Percentiles rank a stretch among this genome's conserved stretches.
Conservation (phyloP, 192 early-diverging fungal species). For the Entophlyctis luteolus region DNA sequence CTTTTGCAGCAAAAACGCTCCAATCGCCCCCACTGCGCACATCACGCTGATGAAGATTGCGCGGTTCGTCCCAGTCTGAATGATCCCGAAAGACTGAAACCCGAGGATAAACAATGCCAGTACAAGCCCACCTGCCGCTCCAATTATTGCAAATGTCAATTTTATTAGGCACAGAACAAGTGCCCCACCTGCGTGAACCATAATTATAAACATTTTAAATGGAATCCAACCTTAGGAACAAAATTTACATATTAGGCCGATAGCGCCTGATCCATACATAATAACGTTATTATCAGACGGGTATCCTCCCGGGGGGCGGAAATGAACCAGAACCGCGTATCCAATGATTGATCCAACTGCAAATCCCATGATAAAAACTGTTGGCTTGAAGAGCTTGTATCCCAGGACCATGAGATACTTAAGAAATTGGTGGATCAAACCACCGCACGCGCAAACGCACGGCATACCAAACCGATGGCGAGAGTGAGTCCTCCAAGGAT, state of each 20-base stretch:
- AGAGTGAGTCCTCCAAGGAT: conserved; percentile 11
- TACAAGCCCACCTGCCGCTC: conserved; percentile 21
- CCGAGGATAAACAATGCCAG: conserved; percentile 23
- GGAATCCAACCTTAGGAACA: no score
- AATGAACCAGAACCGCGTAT: conserved; percentile 12
- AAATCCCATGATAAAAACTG: conserved; percentile 7
- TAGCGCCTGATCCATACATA: conserved; percentile 7
- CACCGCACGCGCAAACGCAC: neutral
- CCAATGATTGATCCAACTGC: neutral
- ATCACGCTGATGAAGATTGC: conserved; percentile 59
- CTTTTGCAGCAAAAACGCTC: conserved; percentile 60
- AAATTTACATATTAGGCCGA: conserved; percentile 13
- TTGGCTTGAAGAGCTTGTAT: conserved; percentile 19
- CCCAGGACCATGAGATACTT: conserved; percentile 14
- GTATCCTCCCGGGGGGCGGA: conserved; percentile 11
- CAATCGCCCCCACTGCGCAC: conserved; percentile 56
- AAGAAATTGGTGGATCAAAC: neutral
- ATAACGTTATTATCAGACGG: conserved; percentile 4
- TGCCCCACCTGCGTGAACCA: conserved; percentile 15
- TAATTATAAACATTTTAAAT: no score
- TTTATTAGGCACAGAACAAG: conserved; percentile 19
- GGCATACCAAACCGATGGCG: conserved; percentile 4
- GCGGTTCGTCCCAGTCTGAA: conserved; percentile 1
- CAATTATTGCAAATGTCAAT: conserved; percentile 15
- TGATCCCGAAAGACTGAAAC: neutral